Conservation (phyloP, 345 rosid genomes). For the Euphorbia peplus region DNA sequence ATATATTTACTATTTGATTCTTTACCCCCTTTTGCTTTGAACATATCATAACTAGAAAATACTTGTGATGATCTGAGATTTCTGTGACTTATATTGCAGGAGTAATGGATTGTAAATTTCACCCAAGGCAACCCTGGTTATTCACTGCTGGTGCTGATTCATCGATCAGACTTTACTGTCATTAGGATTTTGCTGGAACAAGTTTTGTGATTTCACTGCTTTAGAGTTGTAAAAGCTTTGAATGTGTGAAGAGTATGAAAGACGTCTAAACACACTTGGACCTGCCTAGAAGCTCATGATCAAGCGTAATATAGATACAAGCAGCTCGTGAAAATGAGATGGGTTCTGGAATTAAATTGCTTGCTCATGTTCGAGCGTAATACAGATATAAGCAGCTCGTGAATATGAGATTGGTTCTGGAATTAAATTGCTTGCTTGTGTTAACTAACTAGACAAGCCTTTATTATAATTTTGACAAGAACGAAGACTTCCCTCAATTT, state of each 20-base stretch:
- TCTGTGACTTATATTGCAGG: slow-evolving; percentile 42
- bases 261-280: neutral
- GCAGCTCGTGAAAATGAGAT: neutral
- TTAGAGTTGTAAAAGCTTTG: neutral
- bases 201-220: neutral
- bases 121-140: slow-evolving; percentile 92
- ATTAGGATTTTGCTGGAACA: slow-evolving; percentile 28
- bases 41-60: neutral
- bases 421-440: neutral
- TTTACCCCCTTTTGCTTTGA: too few relatives aligned
- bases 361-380: neutral
- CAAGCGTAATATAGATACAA: neutral
- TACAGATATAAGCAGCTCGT: neutral
- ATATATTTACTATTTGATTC: too few relatives aligned
- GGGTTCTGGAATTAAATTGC: neutral
- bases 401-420: neutral
- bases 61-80: too few relatives aligned
- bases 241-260: neutral
- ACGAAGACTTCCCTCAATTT: neutral
- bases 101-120: slow-evolving; percentile 88
- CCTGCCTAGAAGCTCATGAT: neutral
- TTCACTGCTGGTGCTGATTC: slow-evolving; percentile 96
- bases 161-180: slow-evolving; percentile 67
- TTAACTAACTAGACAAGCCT: neutral
- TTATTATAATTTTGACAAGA: slow-evolving; percentile 1